Base-by-base conservation (phyloP, 805 yeast species). In the Ogataea ramenticola region DNA sequence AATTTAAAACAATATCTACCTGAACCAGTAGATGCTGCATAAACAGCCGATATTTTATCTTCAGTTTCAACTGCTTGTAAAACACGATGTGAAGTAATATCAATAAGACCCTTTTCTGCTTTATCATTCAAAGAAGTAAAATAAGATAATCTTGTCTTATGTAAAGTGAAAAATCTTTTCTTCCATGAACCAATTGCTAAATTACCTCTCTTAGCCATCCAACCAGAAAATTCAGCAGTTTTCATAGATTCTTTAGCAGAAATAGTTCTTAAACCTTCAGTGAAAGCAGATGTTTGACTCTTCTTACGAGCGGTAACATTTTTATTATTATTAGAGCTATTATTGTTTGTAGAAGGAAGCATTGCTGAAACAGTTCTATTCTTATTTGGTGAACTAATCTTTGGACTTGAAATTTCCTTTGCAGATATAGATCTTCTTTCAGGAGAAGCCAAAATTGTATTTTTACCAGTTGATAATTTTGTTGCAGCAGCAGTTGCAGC, bases 131-230 rank as follows among this genome's bases (percentile, higher is more conserved):
- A 70, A 15, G 83, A 77, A 0, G 85, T 73, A 61, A 87, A 93
- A 61, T 93, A 93, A 5, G 97, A 88, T 44, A 93, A 66, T 53
- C 99, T 71, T 0, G 99, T 93, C 3, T 96, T 96, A 65, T 93
- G 96, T 31, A 93, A 69, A 0, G 91, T 80, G 58, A 90, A 90
- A 55, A 72, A 82, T 42, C 99, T 75, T 45, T 82, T 82, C 55
- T 90, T 84, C 98, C 99, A 93, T 16, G 88, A 78, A n/a, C 90
- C 87, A 55, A 85, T 78, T 4, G 95, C 77, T 46, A 82, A 74
- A 46, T 83, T 86, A 21, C 96, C 96, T 51, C 86, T 81, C 63
- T 93, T 93, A 43, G 89, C 79, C 96, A 93, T 87, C 96, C 97
- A 93, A 2, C 99, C 99, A 40, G 87, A 80, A 54, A 71, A 79